These are phyloP conservation scores for Pichia californica DNA, from an alignment of 805 yeast species.

Conservation along the genomic window DNA sequence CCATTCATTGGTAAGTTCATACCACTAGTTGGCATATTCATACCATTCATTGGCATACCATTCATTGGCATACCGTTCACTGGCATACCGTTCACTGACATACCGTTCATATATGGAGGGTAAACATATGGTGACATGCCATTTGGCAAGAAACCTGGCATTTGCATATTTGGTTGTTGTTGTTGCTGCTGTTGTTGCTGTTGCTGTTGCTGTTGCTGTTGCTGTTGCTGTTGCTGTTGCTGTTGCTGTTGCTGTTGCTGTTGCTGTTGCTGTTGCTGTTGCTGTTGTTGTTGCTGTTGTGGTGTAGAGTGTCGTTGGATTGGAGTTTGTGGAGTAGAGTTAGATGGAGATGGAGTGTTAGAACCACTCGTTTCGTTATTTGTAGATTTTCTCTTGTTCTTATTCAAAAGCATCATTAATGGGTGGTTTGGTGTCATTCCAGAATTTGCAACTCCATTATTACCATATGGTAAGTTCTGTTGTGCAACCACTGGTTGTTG, in stretches of 20 bases:
- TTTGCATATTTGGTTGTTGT: slow-evolving; percentile 1
- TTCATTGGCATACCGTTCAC: neutral
- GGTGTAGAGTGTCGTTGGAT: too few relatives aligned
- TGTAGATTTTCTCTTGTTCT: slow-evolving; percentile 12
- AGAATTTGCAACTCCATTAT: neutral
- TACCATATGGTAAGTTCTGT: slow-evolving; percentile 1
- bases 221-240: too few relatives aligned
- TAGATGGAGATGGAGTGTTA: too few relatives aligned
- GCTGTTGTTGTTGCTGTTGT: too few relatives aligned
- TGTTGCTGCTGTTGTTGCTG: too few relatives aligned
- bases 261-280: too few relatives aligned
- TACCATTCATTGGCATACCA: neutral
- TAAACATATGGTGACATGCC: too few relatives aligned
- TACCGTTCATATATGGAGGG: slow-evolving; percentile 6
- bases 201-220: too few relatives aligned
- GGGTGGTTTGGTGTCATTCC: slow-evolving; percentile 13
- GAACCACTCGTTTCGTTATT: too few relatives aligned
- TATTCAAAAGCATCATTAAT: slow-evolving; percentile 13
- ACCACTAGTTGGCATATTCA: neutral
- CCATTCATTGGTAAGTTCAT: neutral
- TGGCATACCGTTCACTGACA: slow-evolving; percentile 1
- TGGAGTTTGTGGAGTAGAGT: too few relatives aligned
- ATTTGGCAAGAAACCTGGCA: too few relatives aligned
- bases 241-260: too few relatives aligned
- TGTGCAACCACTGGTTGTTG: slow-evolving; percentile 2